phyloP scores from a whole-genome alignment of 768 basidiomycete species.

The Pisolithus albus region DNA sequence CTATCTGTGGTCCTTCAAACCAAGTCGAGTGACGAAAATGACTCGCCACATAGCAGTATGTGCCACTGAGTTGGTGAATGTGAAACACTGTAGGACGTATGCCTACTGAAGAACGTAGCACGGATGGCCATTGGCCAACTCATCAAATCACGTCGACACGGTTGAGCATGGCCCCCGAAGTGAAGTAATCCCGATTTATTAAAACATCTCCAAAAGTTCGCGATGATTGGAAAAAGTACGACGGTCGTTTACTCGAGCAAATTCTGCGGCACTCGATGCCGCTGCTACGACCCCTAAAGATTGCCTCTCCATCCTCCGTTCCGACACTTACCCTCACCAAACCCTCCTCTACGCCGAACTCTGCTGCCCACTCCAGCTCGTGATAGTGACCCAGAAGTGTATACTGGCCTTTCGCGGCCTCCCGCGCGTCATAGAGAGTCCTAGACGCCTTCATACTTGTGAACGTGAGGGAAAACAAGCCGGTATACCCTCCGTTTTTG shows the following conservation, averaged over 20 bases:
- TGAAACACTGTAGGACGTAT: too few relatives aligned
- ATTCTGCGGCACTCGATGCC: conserved; percentile 70
- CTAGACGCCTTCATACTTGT: conserved; percentile 55
- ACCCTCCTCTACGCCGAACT: conserved; percentile 76
- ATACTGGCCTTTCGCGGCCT: conserved; percentile 87
- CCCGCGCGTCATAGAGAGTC: conserved; percentile 79
- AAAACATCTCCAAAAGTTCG: too few relatives aligned
- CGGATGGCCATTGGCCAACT: too few relatives aligned
- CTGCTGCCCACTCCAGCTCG: conserved; percentile 87
- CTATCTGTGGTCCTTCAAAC: too few relatives aligned
- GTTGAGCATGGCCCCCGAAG: too few relatives aligned
- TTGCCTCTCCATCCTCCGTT: conserved; percentile 58
- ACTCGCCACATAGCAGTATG: too few relatives aligned
- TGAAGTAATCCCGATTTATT: too few relatives aligned
- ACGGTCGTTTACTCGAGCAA: neutral
- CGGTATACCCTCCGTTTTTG: conserved; percentile 57
- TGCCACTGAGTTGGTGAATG: too few relatives aligned
- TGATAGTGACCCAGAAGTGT: conserved; percentile 84
- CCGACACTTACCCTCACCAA: conserved; percentile 88
- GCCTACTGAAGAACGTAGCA: too few relatives aligned
- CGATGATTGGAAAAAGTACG: too few relatives aligned
- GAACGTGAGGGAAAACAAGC: conserved; percentile 85
- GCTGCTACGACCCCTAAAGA: conserved; percentile 55
- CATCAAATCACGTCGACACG: too few relatives aligned
- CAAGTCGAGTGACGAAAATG: too few relatives aligned